Evolutionary conservation across 2,329 filamentous ascomycete genomes (phyloP), one percentile per base, ranked within the genome.

Genomic region (Coleophoma crateriformis): DNA sequence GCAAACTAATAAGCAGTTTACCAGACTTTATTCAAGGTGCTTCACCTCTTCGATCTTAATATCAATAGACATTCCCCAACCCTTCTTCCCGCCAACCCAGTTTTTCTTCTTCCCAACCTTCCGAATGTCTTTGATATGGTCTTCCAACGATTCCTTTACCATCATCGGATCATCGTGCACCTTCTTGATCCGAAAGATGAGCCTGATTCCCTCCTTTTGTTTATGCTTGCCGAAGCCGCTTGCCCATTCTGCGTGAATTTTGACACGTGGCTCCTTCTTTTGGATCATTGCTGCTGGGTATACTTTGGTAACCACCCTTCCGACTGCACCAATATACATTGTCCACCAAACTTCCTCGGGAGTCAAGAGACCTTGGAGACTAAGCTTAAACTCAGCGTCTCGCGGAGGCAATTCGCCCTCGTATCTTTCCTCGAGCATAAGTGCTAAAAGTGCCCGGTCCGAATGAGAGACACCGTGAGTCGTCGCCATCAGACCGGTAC

Each of bases 341-440:
- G 78, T 75, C 84, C 83, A 87, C 82, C 84, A 88, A 11, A 76
- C 70, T 50, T 77, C 71, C 54, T 76, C 73, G 0, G 70, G 64
- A 0, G 76, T 77, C 3, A 84, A 64, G 3, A 86, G 69, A 34
- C 69, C 66, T 37, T 75, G 67, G 33, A 88, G 69, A 4, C 74
- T 71, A 1, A 67, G 61, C 33, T 79, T 77, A 57, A 84, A 82
- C 4, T 70, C 63, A 8, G 73, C 61, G 56, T 87, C 83, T 0
- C 72, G 72, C 0, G 80, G 78, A 2, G 78, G 75, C 2, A 87
- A 71, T 39, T 82, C 77, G 6, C 81, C 82, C 3, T 78, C 78
- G 67, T 83, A 86, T 43, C 84, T 71, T 48, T 84, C 80, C 57
- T 81, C 84, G 0, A 88, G 74, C 40, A 83, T 71, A 13, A 88